These are phyloP conservation scores for Pleoardoris graminearum DNA, from an alignment of 2,329 filamentous ascomycete species.

Conservation along the genomic window DNA sequence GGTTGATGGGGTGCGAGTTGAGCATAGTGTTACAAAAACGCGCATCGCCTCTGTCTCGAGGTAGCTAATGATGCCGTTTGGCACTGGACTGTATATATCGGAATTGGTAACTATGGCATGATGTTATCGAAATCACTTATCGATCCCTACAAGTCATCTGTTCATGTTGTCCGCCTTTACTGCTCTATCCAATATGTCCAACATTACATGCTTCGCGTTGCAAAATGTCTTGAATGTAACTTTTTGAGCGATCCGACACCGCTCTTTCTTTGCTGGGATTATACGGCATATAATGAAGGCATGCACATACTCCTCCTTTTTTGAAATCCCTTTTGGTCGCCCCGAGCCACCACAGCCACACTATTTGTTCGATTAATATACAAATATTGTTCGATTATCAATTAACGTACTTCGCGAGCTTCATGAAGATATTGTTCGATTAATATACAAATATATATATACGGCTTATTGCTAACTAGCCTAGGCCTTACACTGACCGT, in stretches of 20 bases:
- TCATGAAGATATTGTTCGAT: too few relatives aligned
- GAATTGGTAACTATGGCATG: constrained; percentile 11
- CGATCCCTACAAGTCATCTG: neutral
- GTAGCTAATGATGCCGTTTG: constrained; percentile 14
- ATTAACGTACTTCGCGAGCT: too few relatives aligned
- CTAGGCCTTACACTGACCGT: too few relatives aligned
- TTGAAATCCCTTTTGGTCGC: too few relatives aligned
- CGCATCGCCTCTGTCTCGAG: constrained; percentile 17
- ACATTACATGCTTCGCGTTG: too few relatives aligned
- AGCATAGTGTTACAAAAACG: constrained; percentile 18
- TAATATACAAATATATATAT: too few relatives aligned
- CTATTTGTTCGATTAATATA: too few relatives aligned
- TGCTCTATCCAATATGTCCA: too few relatives aligned
- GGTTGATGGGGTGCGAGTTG: constrained; percentile 9
- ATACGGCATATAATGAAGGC: too few relatives aligned
- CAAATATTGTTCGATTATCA: too few relatives aligned
- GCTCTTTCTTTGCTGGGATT: neutral
- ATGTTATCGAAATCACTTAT: neutral
- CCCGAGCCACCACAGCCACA: too few relatives aligned
- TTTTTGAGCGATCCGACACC: constrained; percentile 1
- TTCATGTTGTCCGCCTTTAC: neutral
- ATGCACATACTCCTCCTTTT: too few relatives aligned
- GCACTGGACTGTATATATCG: constrained; percentile 24
- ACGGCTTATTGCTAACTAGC: constrained; percentile 12
- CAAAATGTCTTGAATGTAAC: neutral